Evolutionary conservation across 1,139 yeast genomes (phyloP).

Genomic region (Geotrichum cucujoidarum): DNA sequence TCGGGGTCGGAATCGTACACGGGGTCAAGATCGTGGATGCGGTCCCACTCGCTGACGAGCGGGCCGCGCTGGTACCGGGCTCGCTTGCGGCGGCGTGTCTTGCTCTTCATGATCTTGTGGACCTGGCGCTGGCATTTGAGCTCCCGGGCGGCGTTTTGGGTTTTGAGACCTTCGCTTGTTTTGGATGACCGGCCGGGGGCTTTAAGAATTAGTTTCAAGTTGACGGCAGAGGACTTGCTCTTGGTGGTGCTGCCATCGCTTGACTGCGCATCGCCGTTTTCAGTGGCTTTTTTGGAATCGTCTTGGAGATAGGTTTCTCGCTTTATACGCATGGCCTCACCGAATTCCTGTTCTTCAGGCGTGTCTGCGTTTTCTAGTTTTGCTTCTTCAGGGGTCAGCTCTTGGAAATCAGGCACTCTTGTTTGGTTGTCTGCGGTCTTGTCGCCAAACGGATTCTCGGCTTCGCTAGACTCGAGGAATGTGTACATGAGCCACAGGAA

Average conservation of each 20-base stretch:
- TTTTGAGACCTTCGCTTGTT: neutral
- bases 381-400: constrained; percentile 40
- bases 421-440: constrained; percentile 29
- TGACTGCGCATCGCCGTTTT: constrained; percentile 24
- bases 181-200: constrained; percentile 5
- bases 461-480: constrained; percentile 54
- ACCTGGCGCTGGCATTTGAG: constrained; percentile 23
- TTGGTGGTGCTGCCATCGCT: constrained; percentile 2
- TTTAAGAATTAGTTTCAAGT: constrained; percentile 9
- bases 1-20: constrained; percentile 32
- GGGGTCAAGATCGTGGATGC: constrained; percentile 33
- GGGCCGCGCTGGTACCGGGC: constrained; percentile 28
- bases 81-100: constrained; percentile 27
- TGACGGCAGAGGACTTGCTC: neutral
- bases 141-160: constrained; percentile 7
- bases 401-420: constrained; percentile 22
- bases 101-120: constrained; percentile 25
- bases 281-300: neutral
- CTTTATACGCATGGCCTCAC: constrained; percentile 59
- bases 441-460: constrained; percentile 65
- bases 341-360: constrained; percentile 63
- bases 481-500: constrained; percentile 67
- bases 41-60: constrained; percentile 30
- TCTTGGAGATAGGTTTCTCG: constrained; percentile 48
- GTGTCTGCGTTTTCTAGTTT: constrained; percentile 62